These are phyloP conservation scores for Myriosclerotinia duriaeana DNA, from an alignment of 2,329 filamentous ascomycete species.

Conservation along the genomic window DNA sequence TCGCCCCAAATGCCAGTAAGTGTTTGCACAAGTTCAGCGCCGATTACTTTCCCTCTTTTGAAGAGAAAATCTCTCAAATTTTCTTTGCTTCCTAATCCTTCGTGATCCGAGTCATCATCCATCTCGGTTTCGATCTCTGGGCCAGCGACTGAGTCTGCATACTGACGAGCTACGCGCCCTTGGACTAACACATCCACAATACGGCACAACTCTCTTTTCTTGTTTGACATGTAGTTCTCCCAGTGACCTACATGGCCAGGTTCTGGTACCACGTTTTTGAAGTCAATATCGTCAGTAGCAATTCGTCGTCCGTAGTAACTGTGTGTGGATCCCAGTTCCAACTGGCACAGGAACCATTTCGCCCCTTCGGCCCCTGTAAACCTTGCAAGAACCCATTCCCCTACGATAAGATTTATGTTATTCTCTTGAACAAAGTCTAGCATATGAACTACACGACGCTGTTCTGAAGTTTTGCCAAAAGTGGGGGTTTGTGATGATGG, in stretches of 20 bases:
- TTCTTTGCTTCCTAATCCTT: slow-evolving; percentile 1
- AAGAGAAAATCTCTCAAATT: slow-evolving; percentile 23
- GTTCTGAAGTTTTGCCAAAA: slow-evolving; percentile 29
- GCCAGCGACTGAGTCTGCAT: slow-evolving; percentile 22
- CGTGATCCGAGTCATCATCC: slow-evolving; percentile 26
- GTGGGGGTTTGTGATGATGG: not conserved
- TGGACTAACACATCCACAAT: slow-evolving; percentile 20
- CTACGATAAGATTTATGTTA: slow-evolving; percentile 36
- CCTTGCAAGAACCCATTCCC: slow-evolving; percentile 42
- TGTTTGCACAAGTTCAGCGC: slow-evolving; percentile 35
- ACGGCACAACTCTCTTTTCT: slow-evolving; percentile 27
- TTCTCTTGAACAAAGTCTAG: slow-evolving; percentile 40
- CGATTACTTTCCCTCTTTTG: slow-evolving; percentile 24
- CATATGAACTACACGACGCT: slow-evolving; percentile 36
- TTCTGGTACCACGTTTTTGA: slow-evolving; percentile 26
- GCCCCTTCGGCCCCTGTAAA: slow-evolving; percentile 39
- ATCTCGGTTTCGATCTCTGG: slow-evolving; percentile 11
- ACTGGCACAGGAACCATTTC: slow-evolving; percentile 41
- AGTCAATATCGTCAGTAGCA: slow-evolving; percentile 29
- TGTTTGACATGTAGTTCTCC: slow-evolving; percentile 29
- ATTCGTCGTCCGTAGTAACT: slow-evolving; percentile 38
- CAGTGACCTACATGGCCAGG: slow-evolving; percentile 24
- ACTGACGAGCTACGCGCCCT: slow-evolving; percentile 18
- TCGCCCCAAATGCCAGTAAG: slow-evolving; percentile 37
- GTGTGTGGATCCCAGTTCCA: slow-evolving; percentile 38